Evolutionary conservation across 495 filamentous ascomycete species (phyloP), one percentile per base, ranked within the genome.

Genomic region (Glarea lozoyensis): DNA sequence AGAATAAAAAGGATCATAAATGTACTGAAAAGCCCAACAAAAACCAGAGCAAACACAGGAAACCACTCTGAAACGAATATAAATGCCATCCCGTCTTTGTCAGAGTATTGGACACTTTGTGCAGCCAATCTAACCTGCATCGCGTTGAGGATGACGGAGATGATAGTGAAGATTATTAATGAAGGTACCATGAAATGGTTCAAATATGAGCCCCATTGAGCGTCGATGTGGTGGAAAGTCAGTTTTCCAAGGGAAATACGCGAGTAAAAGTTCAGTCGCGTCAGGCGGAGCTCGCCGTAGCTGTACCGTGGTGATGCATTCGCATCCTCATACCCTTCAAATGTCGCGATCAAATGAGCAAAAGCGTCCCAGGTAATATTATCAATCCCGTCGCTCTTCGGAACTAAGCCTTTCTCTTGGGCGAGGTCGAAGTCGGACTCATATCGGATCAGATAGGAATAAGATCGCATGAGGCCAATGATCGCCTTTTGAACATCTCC

Each of bases 341-440:
- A 34, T n/a, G 39, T 7, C 4, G 19, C 2, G 13, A 0, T 42
- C 12, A n/a, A 58, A 35, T 1, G 0, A 13, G 16, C 16, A 30
- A 50, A 55, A 54, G 0, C 13, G 0, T 3, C 25, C 7, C n/a
- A 29, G 7, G 25, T 29, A n/a, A 29, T 29, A n/a, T 7, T 7
- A 29, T 45, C 31, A 42, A 49, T 63, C 6, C 19, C 30, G 9
- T 58, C 37, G 2, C 42, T 12, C 3, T 37, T 2, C 4, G 64
- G 60, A 2, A 65, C 5, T 11, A 40, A 0, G 20, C 16, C 21
- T 9, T 30, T 20, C 3, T 58, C 50, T 10, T 38, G 20, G 0
- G 70, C 70, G 1, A 70, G 58, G 1, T 35, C 0, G 22, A 63
- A 55, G 45, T 73, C 69, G 45, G 45, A 55, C 43, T 59, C 45